Conservation (phyloP, 1,284 basidiomycete genomes). For the Anthracocystis panici-leucophaei region DNA sequence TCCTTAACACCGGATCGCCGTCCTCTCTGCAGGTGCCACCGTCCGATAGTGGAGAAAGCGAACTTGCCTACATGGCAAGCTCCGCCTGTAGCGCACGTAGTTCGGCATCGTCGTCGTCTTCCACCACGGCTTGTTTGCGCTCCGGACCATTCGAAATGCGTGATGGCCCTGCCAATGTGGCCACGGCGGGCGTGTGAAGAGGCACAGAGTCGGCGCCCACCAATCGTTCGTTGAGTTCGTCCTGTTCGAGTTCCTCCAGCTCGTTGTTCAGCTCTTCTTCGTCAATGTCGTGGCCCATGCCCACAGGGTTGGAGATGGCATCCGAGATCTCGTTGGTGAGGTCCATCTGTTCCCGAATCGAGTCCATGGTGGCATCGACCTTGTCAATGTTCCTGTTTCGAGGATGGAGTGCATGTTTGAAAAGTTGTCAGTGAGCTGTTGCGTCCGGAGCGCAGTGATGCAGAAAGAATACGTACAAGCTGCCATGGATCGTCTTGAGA, state of each 20-base stretch:
- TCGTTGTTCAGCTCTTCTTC: constrained; percentile 88
- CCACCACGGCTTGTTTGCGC: constrained; percentile 74
- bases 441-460: background rate
- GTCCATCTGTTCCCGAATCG: constrained; percentile 91
- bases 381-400: constrained; percentile 78
- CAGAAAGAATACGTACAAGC: constrained; percentile 71
- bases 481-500: constrained; percentile 90
- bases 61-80: constrained; percentile 61
- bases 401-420: background rate
- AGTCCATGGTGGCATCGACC: constrained; percentile 91
- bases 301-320: constrained; percentile 85
- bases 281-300: constrained; percentile 77
- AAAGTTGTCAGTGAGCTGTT: background rate
- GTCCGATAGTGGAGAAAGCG: background rate
- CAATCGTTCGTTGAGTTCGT: constrained; percentile 87
- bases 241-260: constrained; percentile 90
- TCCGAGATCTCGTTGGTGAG: constrained; percentile 95
- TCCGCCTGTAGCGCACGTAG: constrained; percentile 91
- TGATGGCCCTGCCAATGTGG: constrained; percentile 50
- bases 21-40: no score
- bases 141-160: constrained; percentile 58
- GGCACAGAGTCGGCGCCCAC: constrained; percentile 91
- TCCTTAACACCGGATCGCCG: no score
- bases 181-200: constrained; percentile 76
- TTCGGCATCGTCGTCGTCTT: constrained; percentile 93